phyloP scores from a whole-genome alignment of 1,139 yeast species.

The Suhomyces terraborum region DNA sequence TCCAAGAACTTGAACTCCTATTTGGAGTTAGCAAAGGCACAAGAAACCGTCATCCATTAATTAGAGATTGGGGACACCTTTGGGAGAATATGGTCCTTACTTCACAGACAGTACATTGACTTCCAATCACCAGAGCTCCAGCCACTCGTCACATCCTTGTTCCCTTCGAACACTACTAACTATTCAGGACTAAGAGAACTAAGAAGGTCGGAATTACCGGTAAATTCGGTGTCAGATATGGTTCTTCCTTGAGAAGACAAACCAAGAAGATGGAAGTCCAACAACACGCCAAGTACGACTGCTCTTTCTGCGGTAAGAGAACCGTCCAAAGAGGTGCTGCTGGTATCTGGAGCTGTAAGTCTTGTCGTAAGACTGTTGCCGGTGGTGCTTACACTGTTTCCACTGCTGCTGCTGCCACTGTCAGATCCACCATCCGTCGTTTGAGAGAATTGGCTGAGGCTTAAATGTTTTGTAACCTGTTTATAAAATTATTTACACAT shows the following conservation, averaged over 20 bases:
- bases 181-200: conserved; percentile 94
- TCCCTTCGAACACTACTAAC: conserved; percentile 38
- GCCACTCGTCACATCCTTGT: no score
- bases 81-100: no score
- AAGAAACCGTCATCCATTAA: neutral
- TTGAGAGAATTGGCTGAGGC: conserved; percentile 99
- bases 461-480: conserved; percentile 43
- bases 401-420: conserved; percentile 99
- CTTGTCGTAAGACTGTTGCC: conserved; percentile 96
- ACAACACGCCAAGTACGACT: conserved; percentile 98
- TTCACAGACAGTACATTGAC: no score
- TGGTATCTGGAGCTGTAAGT: conserved; percentile 98
- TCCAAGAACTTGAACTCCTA: no score
- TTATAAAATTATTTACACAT: conserved; percentile 16
- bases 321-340: conserved; percentile 96
- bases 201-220: conserved; percentile 99
- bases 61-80: no score
- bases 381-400: conserved; percentile 99
- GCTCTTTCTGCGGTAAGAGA: conserved; percentile 99
- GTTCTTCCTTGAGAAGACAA: conserved; percentile 99
- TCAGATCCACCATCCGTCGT: conserved; percentile 99
- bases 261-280: conserved; percentile 99
- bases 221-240: conserved; percentile 99
- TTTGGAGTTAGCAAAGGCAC: no score
- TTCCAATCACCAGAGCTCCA: neutral